A percentile compares a stretch with the other conserved stretches of the same genome.
These are phyloP conservation scores for Pulveroboletus sp. DNA, from an alignment of 768 basidiomycete genomes.

Conservation along the genomic window DNA sequence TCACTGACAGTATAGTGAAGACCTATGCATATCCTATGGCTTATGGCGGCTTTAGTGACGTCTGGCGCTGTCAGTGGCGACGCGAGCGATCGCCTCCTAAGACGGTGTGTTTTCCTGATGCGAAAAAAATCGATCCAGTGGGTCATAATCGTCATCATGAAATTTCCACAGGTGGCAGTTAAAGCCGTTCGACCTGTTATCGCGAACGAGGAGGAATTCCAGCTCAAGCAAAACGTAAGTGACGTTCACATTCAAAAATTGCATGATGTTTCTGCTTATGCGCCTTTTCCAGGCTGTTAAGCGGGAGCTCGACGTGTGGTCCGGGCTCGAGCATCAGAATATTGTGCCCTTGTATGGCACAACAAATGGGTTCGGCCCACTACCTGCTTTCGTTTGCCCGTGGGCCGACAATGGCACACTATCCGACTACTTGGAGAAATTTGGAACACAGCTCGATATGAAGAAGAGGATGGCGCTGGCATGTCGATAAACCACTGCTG, in stretches of 20 bases:
- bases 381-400: constrained; percentile 31
- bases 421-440: constrained; percentile 26
- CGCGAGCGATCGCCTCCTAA: neutral
- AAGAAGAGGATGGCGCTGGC: constrained; percentile 17
- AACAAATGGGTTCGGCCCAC: constrained; percentile 22
- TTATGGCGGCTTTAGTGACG: constrained; percentile 28
- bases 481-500: neutral
- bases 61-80: constrained; percentile 22
- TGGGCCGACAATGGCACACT: constrained; percentile 32
- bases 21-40: constrained; percentile 20
- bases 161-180: constrained; percentile 21
- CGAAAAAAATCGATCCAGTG: neutral
- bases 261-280: constrained; percentile 5
- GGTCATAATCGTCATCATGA: neutral
- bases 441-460: constrained; percentile 5
- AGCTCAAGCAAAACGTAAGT: constrained; percentile 15
- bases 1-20: constrained; percentile 17
- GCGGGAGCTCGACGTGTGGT: constrained; percentile 31
- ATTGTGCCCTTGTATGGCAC: constrained; percentile 29
- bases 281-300: constrained; percentile 15
- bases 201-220: neutral
- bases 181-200: constrained; percentile 19
- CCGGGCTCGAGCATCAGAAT: constrained; percentile 25
- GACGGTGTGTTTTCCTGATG: constrained; percentile 9
- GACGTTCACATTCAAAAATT: neutral